Evolutionary conservation across 208 protist genomes (phyloP).

Genomic region (Leptomonas pyrrhocoris): DNA sequence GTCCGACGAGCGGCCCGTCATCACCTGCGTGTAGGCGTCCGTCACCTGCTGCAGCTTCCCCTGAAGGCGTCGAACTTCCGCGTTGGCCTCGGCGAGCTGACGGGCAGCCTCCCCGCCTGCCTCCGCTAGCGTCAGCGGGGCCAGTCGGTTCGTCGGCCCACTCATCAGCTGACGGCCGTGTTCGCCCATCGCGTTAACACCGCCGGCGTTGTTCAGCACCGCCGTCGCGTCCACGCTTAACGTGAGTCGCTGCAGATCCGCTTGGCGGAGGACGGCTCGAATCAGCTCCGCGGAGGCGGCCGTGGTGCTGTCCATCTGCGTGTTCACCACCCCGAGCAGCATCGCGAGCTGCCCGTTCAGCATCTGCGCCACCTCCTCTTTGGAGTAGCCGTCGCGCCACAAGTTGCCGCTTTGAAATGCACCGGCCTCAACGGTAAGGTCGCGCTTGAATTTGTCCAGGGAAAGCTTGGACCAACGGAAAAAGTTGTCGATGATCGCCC

Average conservation of each 20-base stretch:
- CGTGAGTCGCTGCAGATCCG: constrained; percentile 59
- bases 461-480: constrained; percentile 69
- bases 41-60: constrained; percentile 66
- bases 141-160: constrained; percentile 59
- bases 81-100: constrained; percentile 73
- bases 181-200: constrained; percentile 52
- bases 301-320: constrained; percentile 54
- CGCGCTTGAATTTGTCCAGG: constrained; percentile 66
- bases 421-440: constrained; percentile 60
- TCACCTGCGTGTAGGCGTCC: constrained; percentile 64
- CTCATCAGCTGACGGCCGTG: constrained; percentile 62
- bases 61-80: constrained; percentile 67
- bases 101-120: constrained; percentile 53
- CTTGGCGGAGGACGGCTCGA: constrained; percentile 68
- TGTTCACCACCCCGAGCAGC: constrained; percentile 58
- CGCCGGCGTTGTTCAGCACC: constrained; percentile 58
- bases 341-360: constrained; percentile 59
- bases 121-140: constrained; percentile 63
- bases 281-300: constrained; percentile 61
- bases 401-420: constrained; percentile 62
- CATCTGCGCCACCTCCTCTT: constrained; percentile 48
- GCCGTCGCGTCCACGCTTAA: constrained; percentile 55
- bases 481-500: constrained; percentile 56
- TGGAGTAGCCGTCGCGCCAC: constrained; percentile 53
- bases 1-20: constrained; percentile 48